Base-by-base conservation (phyloP, 2,329 filamentous ascomycete genomes). In the Fusarium sp. region DNA sequence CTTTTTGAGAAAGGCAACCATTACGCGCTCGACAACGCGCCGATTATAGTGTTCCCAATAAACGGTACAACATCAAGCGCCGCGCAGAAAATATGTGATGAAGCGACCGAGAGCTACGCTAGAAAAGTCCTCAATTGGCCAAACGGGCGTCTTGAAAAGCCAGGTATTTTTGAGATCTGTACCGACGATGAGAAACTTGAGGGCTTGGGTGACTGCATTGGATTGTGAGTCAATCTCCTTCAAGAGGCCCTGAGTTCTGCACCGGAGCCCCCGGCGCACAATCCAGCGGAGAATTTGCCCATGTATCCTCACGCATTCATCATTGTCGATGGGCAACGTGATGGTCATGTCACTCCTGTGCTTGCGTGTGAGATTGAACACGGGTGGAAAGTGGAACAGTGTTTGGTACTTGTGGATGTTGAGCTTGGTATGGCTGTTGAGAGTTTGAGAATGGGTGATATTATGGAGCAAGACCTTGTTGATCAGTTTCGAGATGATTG, bases 131-230 rank as follows among this genome's bases (percentile, higher is more conserved):
- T 62, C 4, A 22, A 59, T 16, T 46, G 40, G 51, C 30, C 51
- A 2, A 15, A 30, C 2, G 44, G 24, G 1, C 24, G 44, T 24
- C 16, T 30, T 0, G 27, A 2, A 0, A 62, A 59, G 1, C 55
- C 45, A 0, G 10, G 38, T 0, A 25, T 51, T 1, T 51, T 59
- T 12, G 48, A 20, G 11, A 5, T 25, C 2, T 15, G 12, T 3
- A 24, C 5, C 4, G 1, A 1, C 0, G 2, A 20, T 7, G 4
- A 3, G 0, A 13, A 22, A 0, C 5, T 40, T 0, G 15, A 8
- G 10, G 1, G 5, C 0, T 2, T 30, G 0, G 16, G 11, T 3
- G n/a, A 29, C 1, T 48, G 34, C 8, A 3, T 15, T 6, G 1
- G 10, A 3, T 18, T 0, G 16, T 60, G 44, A 3, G 0, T 30